Base-by-base conservation (phyloP, 2,329 filamentous ascomycete species). In the Phaeosphaeria sp. region DNA sequence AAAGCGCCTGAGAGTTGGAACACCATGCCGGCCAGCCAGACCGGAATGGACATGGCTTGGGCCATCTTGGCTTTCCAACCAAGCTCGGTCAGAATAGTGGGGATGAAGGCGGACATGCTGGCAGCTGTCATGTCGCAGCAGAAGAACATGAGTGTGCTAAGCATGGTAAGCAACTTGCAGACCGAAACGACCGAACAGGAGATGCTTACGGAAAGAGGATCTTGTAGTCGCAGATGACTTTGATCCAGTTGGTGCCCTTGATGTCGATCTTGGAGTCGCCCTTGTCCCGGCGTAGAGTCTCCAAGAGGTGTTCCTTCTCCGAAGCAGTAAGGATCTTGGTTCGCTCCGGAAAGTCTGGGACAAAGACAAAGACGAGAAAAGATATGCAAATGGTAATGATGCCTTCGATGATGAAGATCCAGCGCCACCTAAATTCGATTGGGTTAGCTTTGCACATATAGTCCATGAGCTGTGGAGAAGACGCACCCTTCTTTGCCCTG, bases 321-420 rank as follows among this genome's bases (percentile, higher is more conserved):
- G 80, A 74, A 2, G 78, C 72, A 3, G 72, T 82, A 22, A 87
- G 75, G 58, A 83, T 82, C 33, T 77, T 79, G 7, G 82, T 82
- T 2, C 76, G 76, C n/a, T 77, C 77, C 0, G 85, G 84, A n/a
- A 76, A 80, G n/a, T 81, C 78, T 0, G 84, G 84, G 67, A 87
- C 80, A 65, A 85, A 76, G 46, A 83, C 66, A 4, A 83, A 82
- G 0, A 84, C 82, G 1, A 79, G 55, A 10, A 79, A 44, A 0
- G 82, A 84, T 25, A 84, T 66, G 55, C 81, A 56, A 46, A 82
- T 75, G 11, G 85, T 87, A 54, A 85, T 59, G 48, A 86, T 63
- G 1, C 85, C 85, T 66, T 87, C 85, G 56, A 88, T 84, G 72
- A 87, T 85, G 77, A 87, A 87, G 66, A 88, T 88, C 71, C 72